Base-by-base conservation (phyloP, 768 basidiomycete species). In the Phaeotremella fagi region DNA sequence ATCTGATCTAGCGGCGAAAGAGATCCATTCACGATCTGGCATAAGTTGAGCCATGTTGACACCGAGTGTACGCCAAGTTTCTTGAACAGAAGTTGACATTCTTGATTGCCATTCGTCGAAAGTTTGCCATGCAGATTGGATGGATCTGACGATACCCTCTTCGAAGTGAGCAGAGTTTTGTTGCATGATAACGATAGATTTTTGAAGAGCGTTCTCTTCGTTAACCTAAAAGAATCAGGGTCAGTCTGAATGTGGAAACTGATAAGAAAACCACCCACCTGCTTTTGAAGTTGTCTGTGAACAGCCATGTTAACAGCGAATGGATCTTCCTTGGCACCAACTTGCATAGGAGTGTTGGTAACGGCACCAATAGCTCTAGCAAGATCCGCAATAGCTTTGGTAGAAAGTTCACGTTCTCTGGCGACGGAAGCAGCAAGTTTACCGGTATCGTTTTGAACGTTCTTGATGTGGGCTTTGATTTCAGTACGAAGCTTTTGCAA, bases 401-500 rank as follows among this genome's bases (percentile, higher is more conserved):
- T 82, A 3, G 90, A 94, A 14, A 86, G 75, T 69, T 95, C 90
- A 51, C 95, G 85, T 73, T 98, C 94, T 68, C 87, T 87, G 1
- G 95, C 92, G 29, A 98, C 95, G 52, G 80, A 81, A 0, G 88
- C 84, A 1, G 91, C 91, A 12, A 94, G 82, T 74, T 88, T 90
- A 9, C 89, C 92, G 0, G 91, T 95, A 70, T 92, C 91, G 59
- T 91, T 94, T 81, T 94, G 90, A 9, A 97, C 84, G 37, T 87
- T 89, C 82, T 88, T 91, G 73, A 99, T 87, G 75, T 99, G 95
- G 1, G 92, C 94, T 77, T 97, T 98, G 74, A 99, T 90, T 75
- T 99, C 95, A 1, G 83, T 79, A 26, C 86, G 78, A n/a, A 98
- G 81, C 75, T 98, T 98, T 75, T 95, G 87, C 7, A 99, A 81